phyloP scores from a whole-genome alignment of 1,284 basidiomycete species.

The Leccinum ponderosum region DNA sequence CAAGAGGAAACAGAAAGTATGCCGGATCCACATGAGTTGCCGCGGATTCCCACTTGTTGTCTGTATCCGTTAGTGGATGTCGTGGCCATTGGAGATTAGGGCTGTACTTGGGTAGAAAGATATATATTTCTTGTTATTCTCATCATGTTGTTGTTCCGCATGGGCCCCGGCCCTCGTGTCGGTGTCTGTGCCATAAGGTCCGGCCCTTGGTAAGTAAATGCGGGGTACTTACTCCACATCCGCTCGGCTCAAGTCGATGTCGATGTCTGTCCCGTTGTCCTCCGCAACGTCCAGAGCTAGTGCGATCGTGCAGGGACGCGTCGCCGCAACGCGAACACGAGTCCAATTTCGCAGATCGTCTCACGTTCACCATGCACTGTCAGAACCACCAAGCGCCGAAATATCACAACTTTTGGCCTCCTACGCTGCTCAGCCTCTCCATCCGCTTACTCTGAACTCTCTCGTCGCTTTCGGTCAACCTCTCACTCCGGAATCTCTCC shows the following conservation, averaged over 20 bases:
- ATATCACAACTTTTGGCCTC: conserved; percentile 31
- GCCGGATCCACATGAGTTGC: conserved; percentile 19
- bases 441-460: conserved; percentile 65
- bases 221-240: neutral
- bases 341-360: conserved; percentile 15
- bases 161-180: neutral
- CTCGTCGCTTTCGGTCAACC: conserved; percentile 75
- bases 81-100: conserved; percentile 6
- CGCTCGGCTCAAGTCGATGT: neutral
- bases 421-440: conserved; percentile 35
- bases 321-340: conserved; percentile 1
- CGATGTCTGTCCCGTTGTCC: neutral
- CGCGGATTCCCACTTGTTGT: neutral
- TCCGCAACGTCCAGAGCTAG: conserved; percentile 9
- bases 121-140: conserved; percentile 30
- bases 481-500: conserved; percentile 63
- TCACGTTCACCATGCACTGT: conserved; percentile 24
- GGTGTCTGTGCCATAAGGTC: neutral
- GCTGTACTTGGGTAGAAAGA: conserved; percentile 27
- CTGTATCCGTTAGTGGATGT: conserved; percentile 4
- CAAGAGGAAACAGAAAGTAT: conserved; percentile 25
- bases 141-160: conserved; percentile 4
- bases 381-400: conserved; percentile 29
- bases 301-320: conserved; percentile 3
- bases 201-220: no score